Conservation (phyloP, 2,329 filamentous ascomycete species). For the Coniochaeta prunicola region DNA sequence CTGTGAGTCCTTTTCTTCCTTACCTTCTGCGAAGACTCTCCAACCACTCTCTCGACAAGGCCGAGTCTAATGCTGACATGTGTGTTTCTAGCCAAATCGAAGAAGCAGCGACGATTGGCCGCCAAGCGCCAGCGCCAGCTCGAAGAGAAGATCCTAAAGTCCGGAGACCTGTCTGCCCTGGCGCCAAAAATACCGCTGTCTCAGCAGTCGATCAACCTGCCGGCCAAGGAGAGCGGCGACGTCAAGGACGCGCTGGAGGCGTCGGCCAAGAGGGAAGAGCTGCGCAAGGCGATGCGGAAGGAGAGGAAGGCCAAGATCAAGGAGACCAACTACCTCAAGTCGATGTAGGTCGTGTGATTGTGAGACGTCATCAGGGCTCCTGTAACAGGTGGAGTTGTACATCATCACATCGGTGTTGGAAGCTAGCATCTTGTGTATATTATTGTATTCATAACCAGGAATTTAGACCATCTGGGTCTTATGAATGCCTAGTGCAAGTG, state of each 20-base stretch:
- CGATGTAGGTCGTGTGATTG: conserved; percentile 46
- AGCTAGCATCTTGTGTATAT: not conserved
- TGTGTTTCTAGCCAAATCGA: conserved; percentile 62
- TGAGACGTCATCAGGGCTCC: not conserved
- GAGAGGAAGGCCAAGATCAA: conserved; percentile 73
- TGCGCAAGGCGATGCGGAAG: conserved; percentile 65
- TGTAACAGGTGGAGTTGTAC: not conserved
- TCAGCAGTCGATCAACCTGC: conserved; percentile 72
- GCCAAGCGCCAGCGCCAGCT: conserved; percentile 53
- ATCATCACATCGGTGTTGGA: not conserved
- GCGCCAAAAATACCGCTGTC: conserved; percentile 66
- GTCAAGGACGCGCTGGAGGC: conserved; percentile 39
- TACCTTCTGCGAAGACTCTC: not conserved
- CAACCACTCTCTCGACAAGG: not conserved
- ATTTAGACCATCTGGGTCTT: not conserved
- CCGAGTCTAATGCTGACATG: not conserved
- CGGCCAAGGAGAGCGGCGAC: conserved; percentile 36
- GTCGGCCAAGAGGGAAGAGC: conserved; percentile 46
- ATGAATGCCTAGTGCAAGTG: not conserved
- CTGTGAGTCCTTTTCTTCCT: conserved; percentile 50
- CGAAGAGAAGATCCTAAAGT: conserved; percentile 53
- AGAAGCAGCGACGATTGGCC: conserved; percentile 68
- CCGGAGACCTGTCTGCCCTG: conserved; percentile 59
- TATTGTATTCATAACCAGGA: not conserved
- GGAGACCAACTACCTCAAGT: conserved; percentile 79